Base-by-base conservation (phyloP, 2,329 filamentous ascomycete species). In the Pseudogymnoascus sp. region DNA sequence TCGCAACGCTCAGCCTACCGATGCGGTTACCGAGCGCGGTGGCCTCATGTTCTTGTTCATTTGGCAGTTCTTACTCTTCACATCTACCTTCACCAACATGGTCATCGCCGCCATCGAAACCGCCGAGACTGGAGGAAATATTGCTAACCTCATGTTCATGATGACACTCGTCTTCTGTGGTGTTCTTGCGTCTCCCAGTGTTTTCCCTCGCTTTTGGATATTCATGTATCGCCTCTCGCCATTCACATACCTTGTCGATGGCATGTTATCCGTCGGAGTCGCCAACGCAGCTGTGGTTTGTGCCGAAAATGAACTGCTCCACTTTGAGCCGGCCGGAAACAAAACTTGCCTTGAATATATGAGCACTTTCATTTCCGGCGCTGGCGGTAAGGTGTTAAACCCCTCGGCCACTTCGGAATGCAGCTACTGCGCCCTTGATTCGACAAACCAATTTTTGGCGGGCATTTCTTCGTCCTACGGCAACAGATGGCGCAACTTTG, bases 181-280 rank as follows among this genome's bases (percentile, higher is more conserved):
- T 21, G 82, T 82, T 7, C 82, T 96, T 65, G 86, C 86, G 31
- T 77, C 78, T 5, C 87, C 88, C 0, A 74, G 76, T 2, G 74
- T 76, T 1, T 81, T 93, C 37, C 89, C 90, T 0, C 78, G 83
- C 4, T 92, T 93, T 80, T 93, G 90, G 89, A 86, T 88, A 69
- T 91, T 91, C 79, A 90, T 92, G 86, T 93, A 93, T 75, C 84
- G 88, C 56, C 77, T 92, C 59, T 91, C 87, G 0, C 91, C 92
- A 0, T 89, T 96, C 62, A 93, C 89, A 0, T 96, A 96, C 73
- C 78, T 93, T 93, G 26, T 82, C 82, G 6, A 70, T 78, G 89
- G 86, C 24, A 86, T 96, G 77, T 74, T 93, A 0, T 82, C 87
- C 0, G 83, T 83, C 0, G 90, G 84, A 3, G 77, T 96, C 4